These are phyloP conservation scores for Coemansia reversa DNA, from an alignment of 192 early-diverging fungal genomes.

Conservation along the genomic window DNA sequence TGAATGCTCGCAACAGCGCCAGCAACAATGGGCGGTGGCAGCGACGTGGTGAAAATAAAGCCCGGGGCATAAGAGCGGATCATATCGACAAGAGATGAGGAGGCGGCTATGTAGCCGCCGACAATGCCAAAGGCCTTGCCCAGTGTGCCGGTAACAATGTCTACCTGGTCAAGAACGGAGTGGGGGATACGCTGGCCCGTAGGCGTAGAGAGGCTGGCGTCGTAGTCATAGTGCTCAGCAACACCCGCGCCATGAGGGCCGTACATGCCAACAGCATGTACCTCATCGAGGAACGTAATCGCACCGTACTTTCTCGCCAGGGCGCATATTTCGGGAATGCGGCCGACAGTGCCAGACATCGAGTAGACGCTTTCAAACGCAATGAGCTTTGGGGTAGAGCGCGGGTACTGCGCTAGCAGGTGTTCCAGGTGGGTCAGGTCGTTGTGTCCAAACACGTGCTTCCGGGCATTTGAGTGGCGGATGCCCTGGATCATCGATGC, in stretches of 20 bases:
- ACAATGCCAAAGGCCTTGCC: slow-evolving; percentile 98
- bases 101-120: slow-evolving; percentile 94
- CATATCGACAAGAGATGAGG: slow-evolving; percentile 87
- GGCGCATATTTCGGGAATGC: slow-evolving; percentile 83
- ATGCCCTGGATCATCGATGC: slow-evolving; percentile 99
- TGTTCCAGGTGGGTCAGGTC: slow-evolving; percentile 86
- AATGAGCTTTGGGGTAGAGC: slow-evolving; percentile 88
- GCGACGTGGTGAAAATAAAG: slow-evolving; percentile 99
- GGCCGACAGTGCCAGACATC: slow-evolving; percentile 94
- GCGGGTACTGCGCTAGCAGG: slow-evolving; percentile 75
- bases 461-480: slow-evolving; percentile 81
- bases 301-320: slow-evolving; percentile 94
- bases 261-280: slow-evolving; percentile 99
- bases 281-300: slow-evolving; percentile 95
- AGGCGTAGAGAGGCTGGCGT: slow-evolving; percentile 58
- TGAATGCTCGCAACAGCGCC: slow-evolving; percentile 91
- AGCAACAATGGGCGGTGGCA: slow-evolving; percentile 88
- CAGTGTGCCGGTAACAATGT: slow-evolving; percentile 94
- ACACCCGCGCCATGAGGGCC: slow-evolving; percentile 90
- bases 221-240: slow-evolving; percentile 89
- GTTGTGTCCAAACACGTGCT: slow-evolving; percentile 93
- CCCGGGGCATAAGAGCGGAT: slow-evolving; percentile 96
- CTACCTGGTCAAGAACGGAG: slow-evolving; percentile 79
- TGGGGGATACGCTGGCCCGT: slow-evolving; percentile 48
- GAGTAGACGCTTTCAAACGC: slow-evolving; percentile 98